phyloP scores from a whole-genome alignment of 768 basidiomycete genomes.

The Daedaleopsis sinensis region DNA sequence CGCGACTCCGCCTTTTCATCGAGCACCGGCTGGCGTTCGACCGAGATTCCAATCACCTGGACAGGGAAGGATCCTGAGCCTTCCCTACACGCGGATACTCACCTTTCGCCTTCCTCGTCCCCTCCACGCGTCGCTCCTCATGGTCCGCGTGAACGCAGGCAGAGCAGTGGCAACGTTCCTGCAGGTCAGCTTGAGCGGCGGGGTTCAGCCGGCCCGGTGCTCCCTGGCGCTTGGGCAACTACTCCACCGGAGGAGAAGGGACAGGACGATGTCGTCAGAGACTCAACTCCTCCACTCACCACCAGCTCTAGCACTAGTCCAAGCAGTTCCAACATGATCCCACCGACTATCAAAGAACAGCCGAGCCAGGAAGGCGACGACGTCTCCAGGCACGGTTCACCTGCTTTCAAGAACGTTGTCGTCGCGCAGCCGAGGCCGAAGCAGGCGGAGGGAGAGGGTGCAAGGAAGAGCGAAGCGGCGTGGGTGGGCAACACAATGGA shows the following conservation, averaged over 20 bases:
- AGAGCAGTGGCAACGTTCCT: constrained; percentile 6
- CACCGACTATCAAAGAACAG: constrained; percentile 28
- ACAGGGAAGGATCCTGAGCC: constrained; percentile 47
- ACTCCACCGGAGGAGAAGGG: constrained; percentile 53
- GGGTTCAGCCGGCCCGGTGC: constrained; percentile 34
- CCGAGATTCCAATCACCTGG: constrained; percentile 64
- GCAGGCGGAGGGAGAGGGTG: constrained; percentile 39
- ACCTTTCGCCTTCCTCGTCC: constrained; percentile 7
- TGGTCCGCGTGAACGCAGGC: constrained; percentile 14
- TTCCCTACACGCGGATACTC: constrained; percentile 6
- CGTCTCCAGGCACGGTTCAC: constrained; percentile 13
- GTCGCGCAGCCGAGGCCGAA: constrained; percentile 58
- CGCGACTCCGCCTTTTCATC: constrained; percentile 68
- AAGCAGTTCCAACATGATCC: constrained; percentile 20
- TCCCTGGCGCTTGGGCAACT: constrained; percentile 61
- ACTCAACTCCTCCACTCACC: constrained; percentile 1
- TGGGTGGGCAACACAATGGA: constrained; percentile 51
- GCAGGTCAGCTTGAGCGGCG: constrained; percentile 12
- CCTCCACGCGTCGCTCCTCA: constrained; percentile 10
- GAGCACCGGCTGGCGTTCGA: constrained; percentile 44
- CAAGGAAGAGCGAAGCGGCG: constrained; percentile 67
- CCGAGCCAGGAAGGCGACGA: constrained; percentile 25
- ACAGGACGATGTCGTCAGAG: constrained; percentile 25
- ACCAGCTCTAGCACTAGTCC: constrained; percentile 15
- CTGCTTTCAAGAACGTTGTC: constrained; percentile 37